Evolutionary conservation across 208 protist genomes (phyloP).

Genomic region (Giardia muris): DNA sequence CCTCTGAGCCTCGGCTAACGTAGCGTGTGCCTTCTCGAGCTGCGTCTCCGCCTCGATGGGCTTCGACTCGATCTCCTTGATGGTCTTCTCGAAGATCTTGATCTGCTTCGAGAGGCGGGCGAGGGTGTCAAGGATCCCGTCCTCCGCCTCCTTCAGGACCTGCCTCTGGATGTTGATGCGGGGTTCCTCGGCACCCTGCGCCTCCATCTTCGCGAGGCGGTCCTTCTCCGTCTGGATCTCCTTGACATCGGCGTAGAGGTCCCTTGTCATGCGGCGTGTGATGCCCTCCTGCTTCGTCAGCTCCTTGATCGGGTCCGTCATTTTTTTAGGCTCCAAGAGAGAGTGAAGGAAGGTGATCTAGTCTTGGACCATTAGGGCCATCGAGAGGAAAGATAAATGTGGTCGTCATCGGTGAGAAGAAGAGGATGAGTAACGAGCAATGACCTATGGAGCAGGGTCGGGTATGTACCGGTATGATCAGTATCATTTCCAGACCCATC

Average conservation of each 20-base stretch:
- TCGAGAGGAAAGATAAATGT: too few relatives aligned
- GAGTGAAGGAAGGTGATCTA: too few relatives aligned
- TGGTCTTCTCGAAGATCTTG: not conserved
- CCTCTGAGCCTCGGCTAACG: not conserved
- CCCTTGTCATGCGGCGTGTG: not conserved
- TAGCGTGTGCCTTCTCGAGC: not conserved
- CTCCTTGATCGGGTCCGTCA: not conserved
- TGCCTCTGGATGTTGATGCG: not conserved
- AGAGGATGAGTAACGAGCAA: too few relatives aligned
- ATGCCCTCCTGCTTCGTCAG: not conserved
- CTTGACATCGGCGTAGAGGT: not conserved
- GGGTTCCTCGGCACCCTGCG: not conserved
- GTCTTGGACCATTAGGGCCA: too few relatives aligned
- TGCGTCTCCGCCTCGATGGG: not conserved
- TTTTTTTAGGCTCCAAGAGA: too few relatives aligned
- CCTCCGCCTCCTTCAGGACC: not conserved
- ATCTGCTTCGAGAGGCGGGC: not conserved
- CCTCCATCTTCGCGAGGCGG: not conserved
- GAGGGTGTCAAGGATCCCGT: not conserved
- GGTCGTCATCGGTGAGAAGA: too few relatives aligned
- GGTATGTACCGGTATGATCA: too few relatives aligned
- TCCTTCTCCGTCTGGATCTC: not conserved
- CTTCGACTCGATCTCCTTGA: not conserved
- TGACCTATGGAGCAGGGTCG: too few relatives aligned
- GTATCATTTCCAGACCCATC: too few relatives aligned